phyloP scores from a whole-genome alignment of 257 asterid species.

The Nicotiana tomentosiformis region DNA sequence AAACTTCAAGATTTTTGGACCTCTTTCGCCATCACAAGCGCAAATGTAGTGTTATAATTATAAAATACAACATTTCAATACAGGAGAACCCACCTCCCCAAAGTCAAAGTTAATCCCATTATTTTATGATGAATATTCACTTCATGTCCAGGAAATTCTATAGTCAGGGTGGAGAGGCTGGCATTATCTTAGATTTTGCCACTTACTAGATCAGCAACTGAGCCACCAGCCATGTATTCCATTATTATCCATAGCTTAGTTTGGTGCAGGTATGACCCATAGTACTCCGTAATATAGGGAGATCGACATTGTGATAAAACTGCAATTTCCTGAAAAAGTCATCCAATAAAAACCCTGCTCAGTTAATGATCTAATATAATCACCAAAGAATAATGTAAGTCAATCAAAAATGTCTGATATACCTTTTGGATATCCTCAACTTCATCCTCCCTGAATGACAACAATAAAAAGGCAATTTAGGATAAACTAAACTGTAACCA shows the following conservation, averaged over 20 bases:
- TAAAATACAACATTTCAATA: too few relatives aligned
- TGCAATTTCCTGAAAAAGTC: constrained; percentile 79
- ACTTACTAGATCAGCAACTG: constrained; percentile 96
- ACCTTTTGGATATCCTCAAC: constrained; percentile 99
- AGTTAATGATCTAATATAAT: neutral
- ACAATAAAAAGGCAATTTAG: constrained; percentile 20
- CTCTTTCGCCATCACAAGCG: too few relatives aligned
- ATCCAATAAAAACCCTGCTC: constrained; percentile 16
- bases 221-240: constrained; percentile 99
- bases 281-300: constrained; percentile 87
- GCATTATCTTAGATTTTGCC: constrained; percentile 14
- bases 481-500: constrained; percentile 13
- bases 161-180: neutral
- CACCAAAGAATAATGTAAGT: neutral
- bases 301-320: constrained; percentile 96
- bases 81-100: neutral
- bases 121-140: neutral
- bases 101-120: neutral
- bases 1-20: neutral
- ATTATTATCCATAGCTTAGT: constrained; percentile 96
- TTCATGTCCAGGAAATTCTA: neutral
- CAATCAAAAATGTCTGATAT: constrained; percentile 16
- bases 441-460: constrained; percentile 84
- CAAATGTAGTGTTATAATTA: too few relatives aligned
- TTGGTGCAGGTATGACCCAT: constrained; percentile 78